A percentile compares a stretch with the other conserved stretches of the same genome.
Evolutionary conservation across 2,329 filamentous ascomycete species (phyloP).

Genomic region (Helicocarpus griseus): DNA sequence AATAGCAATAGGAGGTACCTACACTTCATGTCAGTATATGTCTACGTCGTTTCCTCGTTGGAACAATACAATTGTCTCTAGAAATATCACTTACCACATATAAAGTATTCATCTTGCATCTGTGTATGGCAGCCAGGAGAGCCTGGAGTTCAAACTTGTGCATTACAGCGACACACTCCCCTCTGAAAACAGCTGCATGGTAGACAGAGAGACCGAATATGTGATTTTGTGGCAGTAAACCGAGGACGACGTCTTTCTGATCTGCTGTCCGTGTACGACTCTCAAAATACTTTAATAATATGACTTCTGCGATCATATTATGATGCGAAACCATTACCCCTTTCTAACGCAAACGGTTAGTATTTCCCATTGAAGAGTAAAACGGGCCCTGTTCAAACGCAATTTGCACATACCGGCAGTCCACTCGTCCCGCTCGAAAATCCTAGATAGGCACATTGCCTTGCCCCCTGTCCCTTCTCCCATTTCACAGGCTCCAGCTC

Average conservation of each 20-base stretch:
- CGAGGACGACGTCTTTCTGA: slow-evolving; percentile 44
- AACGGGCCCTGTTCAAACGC: not conserved
- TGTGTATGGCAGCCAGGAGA: slow-evolving; percentile 52
- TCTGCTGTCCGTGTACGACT: slow-evolving; percentile 35
- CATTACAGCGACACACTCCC: slow-evolving; percentile 60
- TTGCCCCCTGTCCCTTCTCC: slow-evolving; percentile 54
- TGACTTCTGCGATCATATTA: slow-evolving; percentile 61
- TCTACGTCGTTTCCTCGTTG: not conserved
- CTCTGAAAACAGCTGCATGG: slow-evolving; percentile 51
- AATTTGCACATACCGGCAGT: slow-evolving; percentile 44
- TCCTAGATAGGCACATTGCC: slow-evolving; percentile 59
- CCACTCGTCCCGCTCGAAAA: slow-evolving; percentile 67
- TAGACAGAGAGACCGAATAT: slow-evolving; percentile 63
- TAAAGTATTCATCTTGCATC: slow-evolving; percentile 54
- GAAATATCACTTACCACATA: slow-evolving; percentile 43
- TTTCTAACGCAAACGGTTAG: slow-evolving; percentile 40
- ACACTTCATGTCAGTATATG: not conserved
- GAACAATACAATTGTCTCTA: not conserved
- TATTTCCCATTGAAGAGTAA: not conserved
- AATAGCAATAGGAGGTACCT: slow-evolving; percentile 59
- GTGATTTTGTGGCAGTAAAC: slow-evolving; percentile 62
- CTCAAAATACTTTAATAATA: slow-evolving; percentile 48
- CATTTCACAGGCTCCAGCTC: slow-evolving; percentile 49
- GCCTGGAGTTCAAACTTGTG: slow-evolving; percentile 60
- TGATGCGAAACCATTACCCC: slow-evolving; percentile 65